Evolutionary conservation across 2,329 filamentous ascomycete genomes (phyloP), one percentile per base, ranked within the genome.

Genomic region (Pleoardoris graminearum): DNA sequence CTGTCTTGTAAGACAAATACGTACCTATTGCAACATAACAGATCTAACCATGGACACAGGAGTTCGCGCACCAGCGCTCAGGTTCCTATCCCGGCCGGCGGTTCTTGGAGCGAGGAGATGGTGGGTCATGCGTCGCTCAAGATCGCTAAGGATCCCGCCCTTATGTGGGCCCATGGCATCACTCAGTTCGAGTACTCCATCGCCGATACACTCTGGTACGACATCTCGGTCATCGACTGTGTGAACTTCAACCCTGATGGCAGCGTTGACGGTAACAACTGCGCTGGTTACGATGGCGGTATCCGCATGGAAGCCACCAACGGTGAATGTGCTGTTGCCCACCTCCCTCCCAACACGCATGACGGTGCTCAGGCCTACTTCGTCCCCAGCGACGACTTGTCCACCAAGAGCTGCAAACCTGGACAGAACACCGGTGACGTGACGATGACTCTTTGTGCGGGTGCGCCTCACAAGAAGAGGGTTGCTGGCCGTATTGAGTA

Each of bases 141-240:
- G 30, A 53, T 56, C 42, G 39, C 54, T 35, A 48, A 49, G 25
- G 44, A 51, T 32, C 33, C 38, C n/a, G 17, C 33, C 33, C 12
- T 27, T 2, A 19, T 44, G 14, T 50, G 48, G 43, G 52, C 47
- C 30, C 37, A 48, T 29, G 52, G 51, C 8, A 52, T 60, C 43
- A 60, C 57, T 1, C 57, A 60, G 29, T 60, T 58, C 36, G 57
- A 60, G 35, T 60, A 58, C 41, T 36, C 39, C 4, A 17, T 60
- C 32, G 39, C 32, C 33, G 52, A 52, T 23, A 43, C n/a, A 1
- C 51, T 60, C 25, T 60, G 52, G 51, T 60, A 60, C 50, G 57
- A 60, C 27, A 55, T 55, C 36, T 53, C 49, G 8, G 42, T 54
- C 39, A 58, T 60, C 38, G 55, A 60, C 52, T 57, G 55, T 41